Evolutionary conservation across 1,284 basidiomycete species (phyloP).

Genomic region (Microbotryum lychnidis-dioicae): DNA sequence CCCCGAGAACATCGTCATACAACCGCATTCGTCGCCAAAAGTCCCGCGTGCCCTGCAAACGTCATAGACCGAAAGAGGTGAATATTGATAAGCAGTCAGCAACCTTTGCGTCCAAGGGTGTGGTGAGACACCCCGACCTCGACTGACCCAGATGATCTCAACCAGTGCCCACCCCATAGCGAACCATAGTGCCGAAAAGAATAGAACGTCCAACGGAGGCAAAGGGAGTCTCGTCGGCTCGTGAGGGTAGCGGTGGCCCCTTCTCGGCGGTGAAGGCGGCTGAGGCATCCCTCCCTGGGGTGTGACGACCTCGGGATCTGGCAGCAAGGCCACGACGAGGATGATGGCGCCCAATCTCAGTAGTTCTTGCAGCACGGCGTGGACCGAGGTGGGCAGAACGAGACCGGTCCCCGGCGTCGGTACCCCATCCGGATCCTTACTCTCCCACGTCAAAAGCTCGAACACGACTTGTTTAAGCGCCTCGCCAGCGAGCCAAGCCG

Average conservation of each 20-base stretch:
- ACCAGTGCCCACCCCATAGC: conserved; percentile 23
- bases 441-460: conserved; percentile 14
- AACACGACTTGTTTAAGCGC: conserved; percentile 20
- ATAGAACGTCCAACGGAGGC: conserved; percentile 29
- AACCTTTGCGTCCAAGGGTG: too few relatives aligned
- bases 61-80: too few relatives aligned
- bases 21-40: conserved; percentile 22
- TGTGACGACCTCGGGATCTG: neutral
- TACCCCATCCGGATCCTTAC: neutral
- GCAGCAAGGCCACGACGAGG: conserved; percentile 23
- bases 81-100: too few relatives aligned
- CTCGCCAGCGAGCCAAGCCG: conserved; percentile 22
- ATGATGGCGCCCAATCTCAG: conserved; percentile 25
- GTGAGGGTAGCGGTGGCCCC: neutral
- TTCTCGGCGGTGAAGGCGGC: neutral
- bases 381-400: conserved; percentile 20
- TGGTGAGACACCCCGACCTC: too few relatives aligned
- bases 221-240: neutral
- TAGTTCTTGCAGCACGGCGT: conserved; percentile 23
- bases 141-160: conserved; percentile 20
- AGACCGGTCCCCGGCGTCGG: neutral
- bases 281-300: neutral
- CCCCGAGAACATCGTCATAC: conserved; percentile 24
- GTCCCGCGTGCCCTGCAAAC: conserved; percentile 4
- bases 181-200: conserved; percentile 28